A percentile compares a stretch with the other conserved stretches of the same genome.
Conservation (phyloP, 306 rosid species). For the Gynostemma pentaphyllum region DNA sequence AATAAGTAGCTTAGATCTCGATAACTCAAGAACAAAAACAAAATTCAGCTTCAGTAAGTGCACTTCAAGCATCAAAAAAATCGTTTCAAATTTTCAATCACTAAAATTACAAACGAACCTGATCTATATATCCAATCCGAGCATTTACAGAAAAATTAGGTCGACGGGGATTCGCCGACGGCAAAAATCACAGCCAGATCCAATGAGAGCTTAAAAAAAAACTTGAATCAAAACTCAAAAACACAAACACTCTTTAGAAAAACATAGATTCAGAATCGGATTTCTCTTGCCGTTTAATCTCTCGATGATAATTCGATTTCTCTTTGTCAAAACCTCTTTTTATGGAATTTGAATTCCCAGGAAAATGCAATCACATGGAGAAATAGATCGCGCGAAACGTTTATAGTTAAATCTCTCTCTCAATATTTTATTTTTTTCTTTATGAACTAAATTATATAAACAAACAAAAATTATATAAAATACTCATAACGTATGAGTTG, state of each 20-base stretch:
- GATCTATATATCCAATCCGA: slow-evolving; percentile 27
- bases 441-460: background rate
- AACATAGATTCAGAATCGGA: slow-evolving; percentile 4
- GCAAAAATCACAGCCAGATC: slow-evolving; percentile 26
- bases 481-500: too few species aligned
- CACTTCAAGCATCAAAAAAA: background rate
- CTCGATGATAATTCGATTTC: slow-evolving; percentile 9
- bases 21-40: background rate
- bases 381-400: slow-evolving; percentile 11
- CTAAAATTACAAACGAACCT: slow-evolving; percentile 8
- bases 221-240: background rate
- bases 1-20: slow-evolving; percentile 44
- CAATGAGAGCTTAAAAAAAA: slow-evolving; percentile 18
- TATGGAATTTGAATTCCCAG: slow-evolving; percentile 15
- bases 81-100: slow-evolving; percentile 1
- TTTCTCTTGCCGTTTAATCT: background rate
- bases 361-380: slow-evolving; percentile 26
- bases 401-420: background rate
- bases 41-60: background rate
- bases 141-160: slow-evolving; percentile 27
- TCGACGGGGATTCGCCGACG: background rate
- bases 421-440: background rate
- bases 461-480: too few species aligned
- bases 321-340: background rate
- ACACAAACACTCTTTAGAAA: background rate